These are phyloP conservation scores for Kodamaea kaohsiungensis DNA, from an alignment of 805 yeast species.

Conservation along the genomic window DNA sequence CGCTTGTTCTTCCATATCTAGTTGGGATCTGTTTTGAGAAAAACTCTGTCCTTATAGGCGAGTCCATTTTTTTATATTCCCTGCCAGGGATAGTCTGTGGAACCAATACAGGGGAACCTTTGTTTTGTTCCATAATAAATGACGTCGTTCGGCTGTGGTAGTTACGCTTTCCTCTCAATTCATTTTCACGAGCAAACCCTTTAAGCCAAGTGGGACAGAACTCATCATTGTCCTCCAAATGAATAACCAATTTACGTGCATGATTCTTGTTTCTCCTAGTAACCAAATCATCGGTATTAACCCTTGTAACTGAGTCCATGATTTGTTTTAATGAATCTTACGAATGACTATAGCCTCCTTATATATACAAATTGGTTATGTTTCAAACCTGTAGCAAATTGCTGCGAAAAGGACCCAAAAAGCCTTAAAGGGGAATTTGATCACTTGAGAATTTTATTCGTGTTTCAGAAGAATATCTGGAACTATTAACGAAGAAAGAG, in stretches of 20 bases:
- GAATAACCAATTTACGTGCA: neutral
- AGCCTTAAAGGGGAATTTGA: neutral
- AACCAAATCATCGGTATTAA: slow-evolving; percentile 5
- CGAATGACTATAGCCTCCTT: neutral
- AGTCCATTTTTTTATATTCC: slow-evolving; percentile 29
- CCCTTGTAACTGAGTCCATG: neutral
- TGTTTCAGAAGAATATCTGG: neutral
- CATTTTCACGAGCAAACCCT: slow-evolving; percentile 11
- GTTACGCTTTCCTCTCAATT: slow-evolving; percentile 11
- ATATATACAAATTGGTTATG: neutral
- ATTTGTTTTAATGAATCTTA: neutral
- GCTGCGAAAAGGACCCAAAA: neutral
- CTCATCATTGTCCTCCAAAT: slow-evolving; percentile 3
- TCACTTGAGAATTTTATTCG: neutral
- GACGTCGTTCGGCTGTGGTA: slow-evolving; percentile 11
- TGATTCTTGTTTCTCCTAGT: slow-evolving; percentile 3
- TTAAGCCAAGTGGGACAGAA: slow-evolving; percentile 9
- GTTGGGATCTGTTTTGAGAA: slow-evolving; percentile 16
- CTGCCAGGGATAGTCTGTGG: slow-evolving; percentile 5
- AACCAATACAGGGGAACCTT: neutral
- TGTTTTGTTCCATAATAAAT: neutral
- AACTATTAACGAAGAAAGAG: neutral
- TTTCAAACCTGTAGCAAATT: neutral
- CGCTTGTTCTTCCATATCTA: slow-evolving; percentile 9
- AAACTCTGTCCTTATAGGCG: slow-evolving; percentile 30